A percentile compares a stretch with the other conserved stretches of the same genome.
Evolutionary conservation across 2,329 filamentous ascomycete species (phyloP).

Genomic region (Aspergillus amoenus): DNA sequence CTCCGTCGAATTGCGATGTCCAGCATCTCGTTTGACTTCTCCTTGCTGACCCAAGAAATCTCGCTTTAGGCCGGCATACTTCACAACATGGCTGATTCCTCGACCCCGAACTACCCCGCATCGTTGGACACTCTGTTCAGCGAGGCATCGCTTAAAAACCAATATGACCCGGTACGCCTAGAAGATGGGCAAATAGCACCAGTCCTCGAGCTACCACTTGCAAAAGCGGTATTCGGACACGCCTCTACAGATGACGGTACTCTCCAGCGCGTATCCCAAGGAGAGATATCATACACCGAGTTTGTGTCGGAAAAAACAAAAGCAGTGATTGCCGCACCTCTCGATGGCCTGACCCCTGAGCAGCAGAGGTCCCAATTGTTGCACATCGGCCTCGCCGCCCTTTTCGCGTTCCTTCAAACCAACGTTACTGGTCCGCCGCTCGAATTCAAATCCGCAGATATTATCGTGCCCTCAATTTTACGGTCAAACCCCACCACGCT

Average conservation of each 20-base stretch:
- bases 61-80: background rate
- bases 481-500: slow-evolving; percentile 42
- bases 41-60: background rate
- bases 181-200: slow-evolving; percentile 33
- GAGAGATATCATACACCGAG: slow-evolving; percentile 37
- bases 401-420: slow-evolving; percentile 79
- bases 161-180: slow-evolving; percentile 37
- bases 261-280: slow-evolving; percentile 29
- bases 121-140: slow-evolving; percentile 37
- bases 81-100: slow-evolving; percentile 26
- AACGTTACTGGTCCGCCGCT: slow-evolving; percentile 86
- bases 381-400: slow-evolving; percentile 64
- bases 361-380: slow-evolving; percentile 43
- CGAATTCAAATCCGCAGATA: slow-evolving; percentile 53
- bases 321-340: slow-evolving; percentile 17
- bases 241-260: slow-evolving; percentile 26
- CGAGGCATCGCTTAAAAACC: slow-evolving; percentile 22
- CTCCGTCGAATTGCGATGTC: background rate
- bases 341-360: slow-evolving; percentile 23
- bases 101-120: slow-evolving; percentile 20
- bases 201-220: slow-evolving; percentile 36
- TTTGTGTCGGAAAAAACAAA: slow-evolving; percentile 37
- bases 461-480: slow-evolving; percentile 48
- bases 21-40: background rate
- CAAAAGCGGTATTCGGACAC: slow-evolving; percentile 41